Conservation (phyloP, 169 alveolate species). For the Cryptosporidium viatorum region DNA sequence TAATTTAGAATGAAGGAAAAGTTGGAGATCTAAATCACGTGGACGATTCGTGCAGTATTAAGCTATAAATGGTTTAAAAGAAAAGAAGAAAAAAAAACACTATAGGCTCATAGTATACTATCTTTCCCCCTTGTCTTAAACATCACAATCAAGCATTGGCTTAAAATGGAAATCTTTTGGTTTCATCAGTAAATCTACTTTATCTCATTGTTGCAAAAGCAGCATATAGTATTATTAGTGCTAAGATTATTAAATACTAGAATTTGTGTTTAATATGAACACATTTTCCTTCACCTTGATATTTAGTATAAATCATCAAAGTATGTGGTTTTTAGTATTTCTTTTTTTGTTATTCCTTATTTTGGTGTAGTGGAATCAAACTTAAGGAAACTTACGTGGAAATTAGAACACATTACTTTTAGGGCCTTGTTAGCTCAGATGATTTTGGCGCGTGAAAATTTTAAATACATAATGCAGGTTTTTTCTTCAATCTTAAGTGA, state of each 20-base stretch:
- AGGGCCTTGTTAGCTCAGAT: not conserved
- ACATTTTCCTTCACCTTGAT: conserved; percentile 1
- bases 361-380: not conserved
- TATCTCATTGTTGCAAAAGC: not conserved
- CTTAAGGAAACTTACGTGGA: not conserved
- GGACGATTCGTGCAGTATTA: not conserved
- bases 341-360: not conserved
- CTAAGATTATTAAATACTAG: not conserved
- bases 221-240: not conserved
- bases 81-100: not conserved
- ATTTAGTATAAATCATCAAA: not conserved
- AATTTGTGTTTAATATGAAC: conserved; percentile 1
- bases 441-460: not conserved
- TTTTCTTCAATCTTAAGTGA: not conserved
- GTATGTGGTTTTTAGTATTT: not conserved
- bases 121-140: not conserved
- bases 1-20: not conserved
- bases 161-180: not conserved
- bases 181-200: not conserved
- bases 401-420: not conserved
- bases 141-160: not conserved
- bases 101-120: too few species aligned
- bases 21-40: not conserved
- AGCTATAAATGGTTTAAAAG: not conserved
- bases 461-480: too few species aligned